Evolutionary conservation across 2,329 filamentous ascomycete species (phyloP).

Genomic region (Cercospora beticola): DNA sequence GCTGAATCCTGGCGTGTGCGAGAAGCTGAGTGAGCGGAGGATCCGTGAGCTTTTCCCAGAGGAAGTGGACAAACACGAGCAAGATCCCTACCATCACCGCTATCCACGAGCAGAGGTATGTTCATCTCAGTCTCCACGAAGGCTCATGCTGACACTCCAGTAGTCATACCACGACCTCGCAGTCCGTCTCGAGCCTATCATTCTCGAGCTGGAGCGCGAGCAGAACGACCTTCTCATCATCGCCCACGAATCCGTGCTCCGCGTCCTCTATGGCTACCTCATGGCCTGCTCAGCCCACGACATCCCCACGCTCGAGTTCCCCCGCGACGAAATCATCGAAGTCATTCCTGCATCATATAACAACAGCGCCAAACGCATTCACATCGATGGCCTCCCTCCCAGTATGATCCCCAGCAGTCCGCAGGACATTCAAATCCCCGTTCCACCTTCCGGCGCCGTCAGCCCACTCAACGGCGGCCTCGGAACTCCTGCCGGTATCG

Average conservation of each 20-base stretch:
- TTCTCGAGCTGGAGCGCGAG: conserved; percentile 93
- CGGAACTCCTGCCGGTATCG: conserved; percentile 15
- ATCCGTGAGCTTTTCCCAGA: conserved; percentile 83
- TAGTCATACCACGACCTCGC: conserved; percentile 97
- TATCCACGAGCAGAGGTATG: conserved; percentile 89
- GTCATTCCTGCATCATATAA: conserved; percentile 97
- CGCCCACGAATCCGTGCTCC: conserved; percentile 94
- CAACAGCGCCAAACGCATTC: conserved; percentile 88
- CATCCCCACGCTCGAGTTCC: conserved; percentile 90
- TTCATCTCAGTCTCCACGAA: neutral
- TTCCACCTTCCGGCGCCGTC: conserved; percentile 52
- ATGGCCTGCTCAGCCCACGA: conserved; percentile 98
- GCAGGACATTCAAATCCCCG: conserved; percentile 76
- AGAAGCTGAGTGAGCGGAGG: conserved; percentile 81
- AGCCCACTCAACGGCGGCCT: conserved; percentile 43
- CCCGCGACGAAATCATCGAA: conserved; percentile 96
- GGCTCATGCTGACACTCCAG: conserved; percentile 3
- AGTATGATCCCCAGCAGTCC: conserved; percentile 74
- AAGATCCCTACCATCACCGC: conserved; percentile 94
- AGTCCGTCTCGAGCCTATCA: conserved; percentile 96
- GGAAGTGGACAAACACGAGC: conserved; percentile 87
- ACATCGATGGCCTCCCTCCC: conserved; percentile 68
- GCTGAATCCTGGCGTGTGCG: conserved; percentile 92
- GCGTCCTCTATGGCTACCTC: conserved; percentile 93
- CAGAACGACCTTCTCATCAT: conserved; percentile 98